Percentiles rank a stretch among this genome's conserved stretches.
Evolutionary conservation across 73 alveolate genomes (phyloP).

Genomic region (Paramecium octaurelia): DNA sequence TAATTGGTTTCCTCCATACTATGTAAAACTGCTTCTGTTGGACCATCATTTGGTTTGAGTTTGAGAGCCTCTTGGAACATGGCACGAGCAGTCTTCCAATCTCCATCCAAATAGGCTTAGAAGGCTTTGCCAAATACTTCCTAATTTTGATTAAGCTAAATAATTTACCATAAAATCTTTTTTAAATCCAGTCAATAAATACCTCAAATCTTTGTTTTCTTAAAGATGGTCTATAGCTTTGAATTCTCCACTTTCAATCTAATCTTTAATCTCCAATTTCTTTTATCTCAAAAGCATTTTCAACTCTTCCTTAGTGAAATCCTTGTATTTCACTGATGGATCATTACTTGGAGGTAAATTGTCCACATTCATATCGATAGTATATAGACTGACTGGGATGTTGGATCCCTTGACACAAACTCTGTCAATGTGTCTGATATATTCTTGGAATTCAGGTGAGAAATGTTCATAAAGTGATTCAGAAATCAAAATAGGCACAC

Average conservation of each 20-base stretch:
- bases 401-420: constrained; percentile 52
- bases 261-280: constrained; percentile 18
- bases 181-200: constrained; percentile 65
- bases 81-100: constrained; percentile 74
- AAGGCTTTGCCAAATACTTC: constrained; percentile 67
- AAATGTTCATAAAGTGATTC: constrained; percentile 53
- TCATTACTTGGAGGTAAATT: constrained; percentile 57
- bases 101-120: constrained; percentile 71
- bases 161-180: constrained; percentile 66
- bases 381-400: constrained; percentile 41
- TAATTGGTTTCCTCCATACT: constrained; percentile 72
- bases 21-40: constrained; percentile 64
- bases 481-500: constrained; percentile 66
- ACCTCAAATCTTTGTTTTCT: constrained; percentile 54
- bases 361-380: constrained; percentile 56
- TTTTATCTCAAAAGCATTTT: constrained; percentile 23
- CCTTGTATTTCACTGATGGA: constrained; percentile 15
- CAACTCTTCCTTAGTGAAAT: constrained; percentile 24
- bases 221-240: background rate
- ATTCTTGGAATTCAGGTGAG: constrained; percentile 38
- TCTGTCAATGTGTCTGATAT: constrained; percentile 55
- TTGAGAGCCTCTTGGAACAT: constrained; percentile 59
- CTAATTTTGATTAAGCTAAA: background rate
- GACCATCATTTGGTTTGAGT: constrained; percentile 47
- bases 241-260: background rate